Conservation (phyloP, 805 yeast species). For the Yamadazyma insecticola region DNA sequence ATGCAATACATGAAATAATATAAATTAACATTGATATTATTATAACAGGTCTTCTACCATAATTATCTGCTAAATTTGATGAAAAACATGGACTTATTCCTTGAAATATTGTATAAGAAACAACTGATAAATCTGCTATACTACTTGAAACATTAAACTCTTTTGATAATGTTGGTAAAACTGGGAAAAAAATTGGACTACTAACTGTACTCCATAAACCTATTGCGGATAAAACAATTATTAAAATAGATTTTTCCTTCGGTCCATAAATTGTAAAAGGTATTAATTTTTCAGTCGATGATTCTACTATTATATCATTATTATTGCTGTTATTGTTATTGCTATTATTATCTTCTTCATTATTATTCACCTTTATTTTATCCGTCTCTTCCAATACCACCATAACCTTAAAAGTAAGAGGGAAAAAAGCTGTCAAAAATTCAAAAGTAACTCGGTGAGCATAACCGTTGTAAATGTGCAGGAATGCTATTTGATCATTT, state of each 20-base stretch:
- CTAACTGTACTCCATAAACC: conserved; percentile 70
- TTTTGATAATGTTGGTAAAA: conserved; percentile 52
- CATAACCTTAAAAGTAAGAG: no score
- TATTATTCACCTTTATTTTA: no score
- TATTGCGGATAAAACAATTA: conserved; percentile 37
- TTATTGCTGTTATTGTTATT: no score
- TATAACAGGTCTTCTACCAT: conserved; percentile 71
- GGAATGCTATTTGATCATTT: no score
- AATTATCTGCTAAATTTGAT: conserved; percentile 62
- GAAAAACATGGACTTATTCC: conserved; percentile 71
- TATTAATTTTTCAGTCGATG: no score
- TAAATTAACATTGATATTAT: conserved; percentile 51
- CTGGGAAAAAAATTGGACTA: conserved; percentile 78
- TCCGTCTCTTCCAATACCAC: no score
- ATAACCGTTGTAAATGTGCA: no score
- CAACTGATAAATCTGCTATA: conserved; percentile 64
- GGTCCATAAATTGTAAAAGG: conserved; percentile 44
- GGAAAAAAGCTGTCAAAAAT: no score
- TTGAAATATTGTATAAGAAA: conserved; percentile 71
- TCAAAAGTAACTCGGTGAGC: no score
- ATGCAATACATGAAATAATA: conserved; percentile 58
- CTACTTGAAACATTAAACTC: conserved; percentile 55
- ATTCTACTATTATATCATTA: no score
- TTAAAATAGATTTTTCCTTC: conserved; percentile 36
- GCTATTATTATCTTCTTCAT: no score